Evolutionary conservation across 305 asterid species (phyloP).

Genomic region (Solanum hybrid): DNA sequence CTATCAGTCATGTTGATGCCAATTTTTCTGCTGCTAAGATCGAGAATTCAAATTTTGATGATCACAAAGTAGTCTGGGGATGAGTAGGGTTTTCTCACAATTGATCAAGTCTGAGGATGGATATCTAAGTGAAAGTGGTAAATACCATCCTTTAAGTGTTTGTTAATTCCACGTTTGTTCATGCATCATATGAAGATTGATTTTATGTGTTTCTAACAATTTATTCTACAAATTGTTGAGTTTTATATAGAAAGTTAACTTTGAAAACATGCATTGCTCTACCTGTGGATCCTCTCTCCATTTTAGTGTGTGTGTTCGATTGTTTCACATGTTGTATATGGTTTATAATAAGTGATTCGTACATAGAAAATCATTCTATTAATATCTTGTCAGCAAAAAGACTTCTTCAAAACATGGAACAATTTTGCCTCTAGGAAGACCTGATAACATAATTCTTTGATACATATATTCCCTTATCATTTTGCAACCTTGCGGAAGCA

Average conservation of each 20-base stretch:
- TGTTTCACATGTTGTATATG: neutral
- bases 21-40: neutral
- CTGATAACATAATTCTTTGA: neutral
- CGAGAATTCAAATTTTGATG: neutral
- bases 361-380: neutral
- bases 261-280: neutral
- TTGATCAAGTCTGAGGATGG: neutral
- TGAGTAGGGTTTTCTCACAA: neutral
- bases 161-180: neutral
- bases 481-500: neutral
- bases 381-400: neutral
- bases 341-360: neutral
- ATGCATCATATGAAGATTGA: neutral
- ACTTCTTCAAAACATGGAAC: neutral
- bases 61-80: neutral
- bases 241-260: neutral
- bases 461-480: neutral
- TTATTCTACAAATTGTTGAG: neutral
- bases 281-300: neutral
- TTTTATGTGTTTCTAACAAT: neutral
- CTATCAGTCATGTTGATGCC: neutral
- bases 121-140: neutral
- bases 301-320: neutral
- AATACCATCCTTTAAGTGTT: neutral
- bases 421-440: neutral